Evolutionary conservation across 1,284 basidiomycete species (phyloP), one percentile per base, ranked within the genome.

Genomic region (Ceratobasidium sp.): DNA sequence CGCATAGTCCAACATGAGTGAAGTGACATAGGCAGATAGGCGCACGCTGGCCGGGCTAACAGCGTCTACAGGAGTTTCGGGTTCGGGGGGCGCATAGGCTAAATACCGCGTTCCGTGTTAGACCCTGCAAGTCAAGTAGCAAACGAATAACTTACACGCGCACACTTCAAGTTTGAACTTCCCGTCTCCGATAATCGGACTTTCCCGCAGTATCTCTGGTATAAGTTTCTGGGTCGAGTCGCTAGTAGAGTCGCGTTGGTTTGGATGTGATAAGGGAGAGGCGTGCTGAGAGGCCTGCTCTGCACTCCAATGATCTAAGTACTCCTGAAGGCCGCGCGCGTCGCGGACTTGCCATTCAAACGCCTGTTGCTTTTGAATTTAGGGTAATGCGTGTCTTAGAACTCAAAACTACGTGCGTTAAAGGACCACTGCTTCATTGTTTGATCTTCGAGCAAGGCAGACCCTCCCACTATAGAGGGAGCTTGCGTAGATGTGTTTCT

Each of bases 11-110:
- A 91, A 80, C 79, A 89, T 86, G 41, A 90, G 82, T n/a, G 89
- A 89, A 0, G 90, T 91, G 63, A 93, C 87, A 76, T 87, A 91
- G 6, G 92, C 84, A 0, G 89, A 90, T n/a, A 93, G 82, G 31
- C 67, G 67, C 33, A 56, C 19, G 33, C 56, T 29, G 17, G 36
- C 27, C 31, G 56, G 29, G 48, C 53, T 47, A 31, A 45, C 22
- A 51, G 67, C 19, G 15, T 59, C 54, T 9, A 44, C 41, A 29
- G 44, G 48, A 8, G 47, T 36, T 27, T 31, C 64, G 17, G 59
- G 19, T 27, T 59, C 59, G 50, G 73, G 22, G 36, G 67, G 51
- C 31, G 67, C 27, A 29, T 27, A 45, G 14, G 75, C 81, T 76
- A 44, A 48, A 19, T 24, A 56, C 29, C 7, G 45, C 19, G n/a